These are phyloP conservation scores for Daldinia decipiens DNA, from an alignment of 495 filamentous ascomycete species.

Conservation along the genomic window DNA sequence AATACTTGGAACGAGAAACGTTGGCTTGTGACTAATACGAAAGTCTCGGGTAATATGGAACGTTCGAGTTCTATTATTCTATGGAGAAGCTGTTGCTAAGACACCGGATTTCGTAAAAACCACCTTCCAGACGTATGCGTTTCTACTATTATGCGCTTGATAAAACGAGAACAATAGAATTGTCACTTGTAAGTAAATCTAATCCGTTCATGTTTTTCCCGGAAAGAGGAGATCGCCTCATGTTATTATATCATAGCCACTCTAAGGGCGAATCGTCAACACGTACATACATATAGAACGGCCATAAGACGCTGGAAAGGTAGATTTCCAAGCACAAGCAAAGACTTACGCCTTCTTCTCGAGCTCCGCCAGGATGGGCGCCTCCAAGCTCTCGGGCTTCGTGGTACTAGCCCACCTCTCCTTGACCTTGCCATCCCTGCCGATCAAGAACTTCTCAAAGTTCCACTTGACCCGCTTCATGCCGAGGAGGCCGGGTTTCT, in stretches of 20 bases:
- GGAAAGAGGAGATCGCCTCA: neutral
- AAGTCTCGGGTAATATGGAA: neutral
- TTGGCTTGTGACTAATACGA: too few species aligned
- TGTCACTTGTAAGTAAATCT: neutral
- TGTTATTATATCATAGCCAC: constrained; percentile 5
- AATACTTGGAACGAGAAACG: too few species aligned
- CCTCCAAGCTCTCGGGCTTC: constrained; percentile 84
- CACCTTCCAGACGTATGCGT: neutral
- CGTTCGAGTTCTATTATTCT: neutral
- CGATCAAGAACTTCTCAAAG: constrained; percentile 96
- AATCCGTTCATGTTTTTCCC: neutral
- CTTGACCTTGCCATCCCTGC: constrained; percentile 84
- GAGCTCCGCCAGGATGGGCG: constrained; percentile 73
- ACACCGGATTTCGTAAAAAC: neutral
- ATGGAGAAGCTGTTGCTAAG: neutral
- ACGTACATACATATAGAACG: neutral
- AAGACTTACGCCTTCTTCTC: constrained; percentile 47
- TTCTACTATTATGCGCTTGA: neutral
- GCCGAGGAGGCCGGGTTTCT: constrained; percentile 84
- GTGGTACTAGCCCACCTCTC: constrained; percentile 83
- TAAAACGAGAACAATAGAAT: too few species aligned
- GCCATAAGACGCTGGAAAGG: neutral
- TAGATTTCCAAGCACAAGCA: constrained; percentile 8
- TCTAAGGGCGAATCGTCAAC: constrained; percentile 1
- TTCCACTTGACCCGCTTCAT: constrained; percentile 95